These are phyloP conservation scores for Gossypium stocksii DNA, from an alignment of 345 rosid species.

Conservation along the genomic window DNA sequence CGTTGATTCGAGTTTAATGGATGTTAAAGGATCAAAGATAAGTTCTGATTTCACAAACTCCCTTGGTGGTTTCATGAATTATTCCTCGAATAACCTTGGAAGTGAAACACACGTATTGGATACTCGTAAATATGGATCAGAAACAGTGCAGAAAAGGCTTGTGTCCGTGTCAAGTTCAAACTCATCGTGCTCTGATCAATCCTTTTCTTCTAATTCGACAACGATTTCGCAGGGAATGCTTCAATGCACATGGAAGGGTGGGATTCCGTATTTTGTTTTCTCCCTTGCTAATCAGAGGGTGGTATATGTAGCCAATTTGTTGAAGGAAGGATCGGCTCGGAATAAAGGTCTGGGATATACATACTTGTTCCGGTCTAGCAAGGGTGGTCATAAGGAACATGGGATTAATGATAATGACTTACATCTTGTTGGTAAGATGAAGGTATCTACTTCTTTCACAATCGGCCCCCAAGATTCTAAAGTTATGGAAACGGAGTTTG, in stretches of 20 bases:
- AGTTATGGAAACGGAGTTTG: conserved; percentile 67
- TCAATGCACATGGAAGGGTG: conserved; percentile 65
- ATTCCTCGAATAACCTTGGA: conserved; percentile 26
- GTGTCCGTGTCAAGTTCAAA: conserved; percentile 46
- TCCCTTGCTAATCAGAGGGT: conserved; percentile 67
- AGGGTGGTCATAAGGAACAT: conserved; percentile 35
- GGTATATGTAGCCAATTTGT: conserved; percentile 56
- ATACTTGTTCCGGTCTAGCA: conserved; percentile 56
- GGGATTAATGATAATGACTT: conserved; percentile 30
- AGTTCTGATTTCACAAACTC: conserved; percentile 34
- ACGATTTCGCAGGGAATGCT: conserved; percentile 66
- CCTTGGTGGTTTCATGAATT: conserved; percentile 32
- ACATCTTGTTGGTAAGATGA: conserved; percentile 64
- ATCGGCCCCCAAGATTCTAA: conserved; percentile 39
- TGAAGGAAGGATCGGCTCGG: conserved; percentile 31
- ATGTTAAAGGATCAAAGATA: conserved; percentile 31
- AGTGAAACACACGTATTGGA: conserved; percentile 19
- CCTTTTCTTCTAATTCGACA: conserved; percentile 39
- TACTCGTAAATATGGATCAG: conserved; percentile 24
- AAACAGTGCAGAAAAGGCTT: conserved; percentile 26
- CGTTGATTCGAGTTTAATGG: conserved; percentile 25
- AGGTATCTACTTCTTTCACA: conserved; percentile 55
- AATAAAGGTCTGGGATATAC: conserved; percentile 34
- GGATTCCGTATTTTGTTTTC: conserved; percentile 68
- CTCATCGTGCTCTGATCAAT: conserved; percentile 53